These are phyloP conservation scores for Saturnispora serradocipensis DNA, from an alignment of 805 yeast species.

Conservation along the genomic window DNA sequence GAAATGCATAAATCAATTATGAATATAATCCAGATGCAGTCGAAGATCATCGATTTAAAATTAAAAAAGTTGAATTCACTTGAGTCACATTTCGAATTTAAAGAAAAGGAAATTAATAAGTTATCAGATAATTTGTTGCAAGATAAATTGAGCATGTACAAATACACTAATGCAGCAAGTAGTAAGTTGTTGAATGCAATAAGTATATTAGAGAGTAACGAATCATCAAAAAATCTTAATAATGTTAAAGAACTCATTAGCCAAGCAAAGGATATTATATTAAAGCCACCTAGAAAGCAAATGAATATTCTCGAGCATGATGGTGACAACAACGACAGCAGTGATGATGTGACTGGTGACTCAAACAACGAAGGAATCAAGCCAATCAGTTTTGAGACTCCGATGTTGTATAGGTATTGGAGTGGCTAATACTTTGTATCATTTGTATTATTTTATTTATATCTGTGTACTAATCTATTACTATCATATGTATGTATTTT, in stretches of 20 bases:
- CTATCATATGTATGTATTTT: background rate
- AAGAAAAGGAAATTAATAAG: constrained; percentile 47
- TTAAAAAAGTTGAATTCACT: constrained; percentile 47
- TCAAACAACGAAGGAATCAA: constrained; percentile 26
- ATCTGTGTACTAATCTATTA: background rate
- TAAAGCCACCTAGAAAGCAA: constrained; percentile 27
- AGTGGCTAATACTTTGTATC: constrained; percentile 30
- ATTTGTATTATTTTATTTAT: background rate
- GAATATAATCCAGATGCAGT: constrained; percentile 50
- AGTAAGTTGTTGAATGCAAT: constrained; percentile 36
- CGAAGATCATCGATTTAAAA: constrained; percentile 58
- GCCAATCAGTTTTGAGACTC: constrained; percentile 53
- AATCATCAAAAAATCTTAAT: constrained; percentile 8
- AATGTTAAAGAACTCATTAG: constrained; percentile 17
- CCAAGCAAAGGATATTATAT: constrained; percentile 23
- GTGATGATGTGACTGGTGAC: constrained; percentile 21
- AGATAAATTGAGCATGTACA: constrained; percentile 58
- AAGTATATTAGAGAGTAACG: constrained; percentile 16
- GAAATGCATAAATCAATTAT: constrained; percentile 55
- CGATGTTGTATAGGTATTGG: constrained; percentile 60
- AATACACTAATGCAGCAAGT: constrained; percentile 43
- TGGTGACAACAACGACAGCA: constrained; percentile 15
- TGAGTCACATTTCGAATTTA: constrained; percentile 58
- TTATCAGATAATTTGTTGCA: constrained; percentile 60
- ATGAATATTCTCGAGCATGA: constrained; percentile 25